Evolutionary conservation across 2,329 filamentous ascomycete genomes (phyloP).

Genomic region (Teratosphaeria destructans): DNA sequence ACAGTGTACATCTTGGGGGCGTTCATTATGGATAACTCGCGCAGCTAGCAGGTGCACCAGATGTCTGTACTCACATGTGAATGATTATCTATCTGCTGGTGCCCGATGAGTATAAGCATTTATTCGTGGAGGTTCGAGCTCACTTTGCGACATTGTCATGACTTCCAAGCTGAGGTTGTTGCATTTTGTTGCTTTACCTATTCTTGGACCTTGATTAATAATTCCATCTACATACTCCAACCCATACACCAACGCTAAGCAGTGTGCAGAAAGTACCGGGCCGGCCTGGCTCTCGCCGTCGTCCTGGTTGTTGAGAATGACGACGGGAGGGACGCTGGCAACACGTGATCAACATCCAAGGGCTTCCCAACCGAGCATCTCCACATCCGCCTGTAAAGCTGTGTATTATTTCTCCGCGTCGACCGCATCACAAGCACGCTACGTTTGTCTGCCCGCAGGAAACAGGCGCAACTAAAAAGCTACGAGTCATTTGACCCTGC

Average conservation of each 20-base stretch:
- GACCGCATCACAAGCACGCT: slow-evolving; percentile 2
- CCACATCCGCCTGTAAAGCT: background rate
- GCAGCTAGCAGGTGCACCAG: background rate
- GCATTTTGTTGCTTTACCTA: background rate
- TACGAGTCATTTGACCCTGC: slow-evolving; percentile 3
- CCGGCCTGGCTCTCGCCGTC: background rate
- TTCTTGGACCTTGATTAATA: too few species aligned
- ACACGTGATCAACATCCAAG: background rate
- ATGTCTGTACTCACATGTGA: too few species aligned
- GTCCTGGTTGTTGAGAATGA: background rate
- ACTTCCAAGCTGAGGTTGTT: too few species aligned
- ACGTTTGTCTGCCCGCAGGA: slow-evolving; percentile 1
- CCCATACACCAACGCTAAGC: background rate
- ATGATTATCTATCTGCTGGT: too few species aligned
- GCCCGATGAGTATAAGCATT: too few species aligned
- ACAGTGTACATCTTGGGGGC: background rate
- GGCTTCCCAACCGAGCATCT: slow-evolving; percentile 4
- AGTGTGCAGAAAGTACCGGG: background rate
- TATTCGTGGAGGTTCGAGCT: too few species aligned
- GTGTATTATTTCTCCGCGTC: background rate
- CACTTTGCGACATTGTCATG: too few species aligned
- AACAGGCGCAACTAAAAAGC: background rate
- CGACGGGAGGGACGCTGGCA: too few species aligned
- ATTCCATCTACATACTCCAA: background rate
- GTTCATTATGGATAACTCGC: background rate